phyloP scores from a whole-genome alignment of 331 rosid species.

The Prunus yedoensis region DNA sequence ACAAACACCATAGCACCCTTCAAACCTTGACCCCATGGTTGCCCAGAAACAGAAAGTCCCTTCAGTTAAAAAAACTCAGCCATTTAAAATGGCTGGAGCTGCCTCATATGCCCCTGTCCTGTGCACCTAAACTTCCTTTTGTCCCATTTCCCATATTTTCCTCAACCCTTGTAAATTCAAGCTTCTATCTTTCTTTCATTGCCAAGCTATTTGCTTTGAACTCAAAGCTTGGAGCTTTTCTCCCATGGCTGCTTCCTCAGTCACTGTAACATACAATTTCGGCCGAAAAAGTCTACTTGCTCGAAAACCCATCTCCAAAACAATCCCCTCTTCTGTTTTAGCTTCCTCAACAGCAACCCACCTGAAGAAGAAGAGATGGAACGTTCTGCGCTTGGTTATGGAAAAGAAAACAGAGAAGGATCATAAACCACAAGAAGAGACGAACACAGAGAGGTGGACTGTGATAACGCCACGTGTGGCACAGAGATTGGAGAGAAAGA shows the following conservation, averaged over 20 bases:
- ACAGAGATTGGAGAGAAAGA: slow-evolving; percentile 26
- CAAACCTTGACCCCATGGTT: neutral
- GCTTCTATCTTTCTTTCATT: neutral
- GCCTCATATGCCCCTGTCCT: neutral
- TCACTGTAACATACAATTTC: slow-evolving; percentile 1
- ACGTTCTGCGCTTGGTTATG: neutral
- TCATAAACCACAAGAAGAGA: neutral
- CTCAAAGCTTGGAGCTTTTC: neutral
- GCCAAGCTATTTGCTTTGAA: neutral
- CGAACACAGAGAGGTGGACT: neutral
- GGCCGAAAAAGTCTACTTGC: neutral
- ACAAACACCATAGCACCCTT: neutral
- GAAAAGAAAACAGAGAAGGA: slow-evolving; percentile 22
- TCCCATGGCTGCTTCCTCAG: slow-evolving; percentile 5
- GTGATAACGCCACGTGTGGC: neutral
- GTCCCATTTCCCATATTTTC: neutral
- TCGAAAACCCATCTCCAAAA: slow-evolving; percentile 11
- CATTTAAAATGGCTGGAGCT: neutral
- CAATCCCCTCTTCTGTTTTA: neutral
- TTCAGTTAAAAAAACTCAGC: neutral
- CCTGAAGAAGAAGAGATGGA: slow-evolving; percentile 5
- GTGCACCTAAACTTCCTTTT: neutral
- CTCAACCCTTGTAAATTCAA: neutral
- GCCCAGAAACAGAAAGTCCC: slow-evolving; percentile 1
- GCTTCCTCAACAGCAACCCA: slow-evolving; percentile 3